These are phyloP conservation scores for Aspergillus aculeatus DNA, from an alignment of 2,329 filamentous ascomycete genomes.

Conservation along the genomic window DNA sequence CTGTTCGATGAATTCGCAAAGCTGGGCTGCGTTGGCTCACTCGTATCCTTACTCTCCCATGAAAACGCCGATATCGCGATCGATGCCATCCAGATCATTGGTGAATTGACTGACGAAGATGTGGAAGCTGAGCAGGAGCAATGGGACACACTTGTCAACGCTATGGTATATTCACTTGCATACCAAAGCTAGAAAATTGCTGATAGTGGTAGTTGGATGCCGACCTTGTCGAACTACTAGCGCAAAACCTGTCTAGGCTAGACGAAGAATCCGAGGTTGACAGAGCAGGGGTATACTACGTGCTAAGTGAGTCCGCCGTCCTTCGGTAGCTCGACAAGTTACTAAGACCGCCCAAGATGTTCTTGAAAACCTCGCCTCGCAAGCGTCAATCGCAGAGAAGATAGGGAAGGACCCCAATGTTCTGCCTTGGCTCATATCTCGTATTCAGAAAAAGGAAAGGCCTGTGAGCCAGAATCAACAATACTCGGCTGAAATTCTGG, in stretches of 20 bases:
- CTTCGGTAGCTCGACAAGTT: not conserved
- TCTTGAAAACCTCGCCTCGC: constrained; percentile 80
- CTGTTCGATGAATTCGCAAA: constrained; percentile 78
- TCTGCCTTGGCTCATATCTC: constrained; percentile 72
- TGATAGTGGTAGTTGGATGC: constrained; percentile 39
- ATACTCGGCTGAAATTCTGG: constrained; percentile 87
- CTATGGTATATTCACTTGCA: constrained; percentile 46
- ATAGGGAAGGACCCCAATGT: constrained; percentile 69
- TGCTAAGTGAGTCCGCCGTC: constrained; percentile 52
- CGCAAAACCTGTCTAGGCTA: constrained; percentile 67
- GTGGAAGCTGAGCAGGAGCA: constrained; percentile 76
- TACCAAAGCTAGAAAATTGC: not conserved
- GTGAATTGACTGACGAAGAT: constrained; percentile 90
- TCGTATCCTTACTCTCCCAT: constrained; percentile 82
- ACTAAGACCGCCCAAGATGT: constrained; percentile 50
- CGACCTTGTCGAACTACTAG: constrained; percentile 43
- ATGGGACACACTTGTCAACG: constrained; percentile 72
- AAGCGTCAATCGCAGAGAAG: constrained; percentile 64
- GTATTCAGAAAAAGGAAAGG: constrained; percentile 68
- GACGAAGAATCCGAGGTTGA: constrained; percentile 73
- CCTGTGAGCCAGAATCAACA: constrained; percentile 86
- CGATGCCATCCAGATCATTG: constrained; percentile 81
- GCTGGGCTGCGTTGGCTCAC: constrained; percentile 67
- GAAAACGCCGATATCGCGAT: constrained; percentile 98
- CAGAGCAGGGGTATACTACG: constrained; percentile 81